A percentile compares a stretch with the other conserved stretches of the same genome.
These are phyloP conservation scores for Geotrichum ghanense DNA, from an alignment of 805 yeast genomes.

Conservation along the genomic window DNA sequence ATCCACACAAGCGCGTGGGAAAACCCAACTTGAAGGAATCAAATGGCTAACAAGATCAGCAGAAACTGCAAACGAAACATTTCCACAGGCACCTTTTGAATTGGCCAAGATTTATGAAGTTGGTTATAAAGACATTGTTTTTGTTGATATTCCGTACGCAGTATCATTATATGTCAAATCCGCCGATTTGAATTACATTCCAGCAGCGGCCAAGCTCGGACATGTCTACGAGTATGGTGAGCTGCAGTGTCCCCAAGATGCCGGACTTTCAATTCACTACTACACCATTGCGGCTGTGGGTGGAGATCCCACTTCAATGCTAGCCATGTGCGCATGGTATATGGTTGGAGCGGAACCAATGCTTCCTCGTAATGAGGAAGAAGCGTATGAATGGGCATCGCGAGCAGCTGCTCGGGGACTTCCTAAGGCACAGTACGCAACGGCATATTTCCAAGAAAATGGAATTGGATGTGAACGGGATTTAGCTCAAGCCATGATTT, in stretches of 20 bases:
- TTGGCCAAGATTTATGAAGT: slow-evolving; percentile 70
- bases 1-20: slow-evolving; percentile 18
- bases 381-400: slow-evolving; percentile 91
- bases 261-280: slow-evolving; percentile 80
- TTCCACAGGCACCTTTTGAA: slow-evolving; percentile 91
- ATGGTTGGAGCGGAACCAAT: slow-evolving; percentile 82
- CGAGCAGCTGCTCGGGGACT: slow-evolving; percentile 68
- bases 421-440: slow-evolving; percentile 74
- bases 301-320: slow-evolving; percentile 83
- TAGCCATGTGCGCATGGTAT: slow-evolving; percentile 95
- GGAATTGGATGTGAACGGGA: slow-evolving; percentile 77
- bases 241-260: slow-evolving; percentile 59
- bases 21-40: slow-evolving; percentile 71
- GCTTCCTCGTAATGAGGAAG: slow-evolving; percentile 63
- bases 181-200: slow-evolving; percentile 76
- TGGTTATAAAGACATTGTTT: slow-evolving; percentile 80
- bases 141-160: slow-evolving; percentile 75
- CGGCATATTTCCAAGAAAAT: slow-evolving; percentile 73
- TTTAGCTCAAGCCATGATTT: slow-evolving; percentile 44
- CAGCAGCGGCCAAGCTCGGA: slow-evolving; percentile 72
- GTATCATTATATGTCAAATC: slow-evolving; percentile 78
- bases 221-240: slow-evolving; percentile 71
- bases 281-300: slow-evolving; percentile 82
- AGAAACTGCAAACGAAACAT: slow-evolving; percentile 70
- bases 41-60: slow-evolving; percentile 88